Evolutionary conservation across 164 flowering plant species (phyloP).

Genomic region (Tetracentron sinense): DNA sequence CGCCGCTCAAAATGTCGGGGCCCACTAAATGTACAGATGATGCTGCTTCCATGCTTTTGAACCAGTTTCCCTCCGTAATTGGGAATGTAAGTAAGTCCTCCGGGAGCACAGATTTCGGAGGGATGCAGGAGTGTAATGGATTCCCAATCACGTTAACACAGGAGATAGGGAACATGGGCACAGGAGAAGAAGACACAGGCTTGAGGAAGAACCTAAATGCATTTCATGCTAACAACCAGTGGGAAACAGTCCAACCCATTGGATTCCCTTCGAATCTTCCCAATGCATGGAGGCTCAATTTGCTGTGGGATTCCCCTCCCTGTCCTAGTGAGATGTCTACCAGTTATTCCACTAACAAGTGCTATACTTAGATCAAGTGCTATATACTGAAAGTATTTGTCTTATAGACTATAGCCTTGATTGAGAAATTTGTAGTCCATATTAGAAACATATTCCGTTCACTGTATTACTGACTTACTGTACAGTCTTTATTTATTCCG

Average conservation of each 20-base stretch:
- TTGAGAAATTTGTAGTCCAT: no score
- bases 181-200: constrained; percentile 17
- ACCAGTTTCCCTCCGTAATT: no score
- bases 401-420: neutral
- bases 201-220: constrained; percentile 15
- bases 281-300: constrained; percentile 5
- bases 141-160: no score
- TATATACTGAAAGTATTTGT: neutral
- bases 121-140: no score
- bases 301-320: constrained; percentile 50
- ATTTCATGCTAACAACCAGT: constrained; percentile 12
- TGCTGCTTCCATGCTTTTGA: no score
- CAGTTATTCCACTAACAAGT: constrained; percentile 36
- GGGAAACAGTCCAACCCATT: constrained; percentile 25
- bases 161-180: no score
- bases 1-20: no score
- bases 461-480: neutral
- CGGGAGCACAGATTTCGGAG: no score
- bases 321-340: constrained; percentile 51
- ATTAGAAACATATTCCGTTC: neutral
- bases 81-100: no score
- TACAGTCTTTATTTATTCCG: neutral
- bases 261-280: constrained; percentile 32
- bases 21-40: no score
- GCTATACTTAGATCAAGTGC: constrained; percentile 20